Conservation (phyloP, 768 basidiomycete species). For the Rhodotorula babjevae region DNA sequence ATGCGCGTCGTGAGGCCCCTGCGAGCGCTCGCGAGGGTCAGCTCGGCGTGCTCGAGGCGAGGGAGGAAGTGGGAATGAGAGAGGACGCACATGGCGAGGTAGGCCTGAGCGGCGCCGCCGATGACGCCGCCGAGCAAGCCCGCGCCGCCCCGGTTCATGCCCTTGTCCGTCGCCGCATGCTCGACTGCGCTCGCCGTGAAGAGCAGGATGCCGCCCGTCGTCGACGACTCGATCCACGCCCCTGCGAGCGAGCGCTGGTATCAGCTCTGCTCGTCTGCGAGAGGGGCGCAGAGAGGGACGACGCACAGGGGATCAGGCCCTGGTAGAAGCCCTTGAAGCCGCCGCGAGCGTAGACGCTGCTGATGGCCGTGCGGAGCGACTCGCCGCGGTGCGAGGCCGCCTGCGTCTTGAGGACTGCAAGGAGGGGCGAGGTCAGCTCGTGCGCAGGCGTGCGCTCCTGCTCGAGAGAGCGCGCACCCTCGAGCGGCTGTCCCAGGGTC, state of each 20-base stretch:
- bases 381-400: conserved; percentile 96
- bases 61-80: not conserved
- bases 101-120: conserved; percentile 93
- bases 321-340: conserved; percentile 87
- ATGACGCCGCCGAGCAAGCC: conserved; percentile 94
- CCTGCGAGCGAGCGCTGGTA: conserved; percentile 1
- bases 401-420: conserved; percentile 86
- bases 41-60: too few relatives aligned
- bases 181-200: conserved; percentile 85
- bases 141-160: conserved; percentile 69
- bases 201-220: conserved; percentile 89
- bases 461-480: too few relatives aligned
- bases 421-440: not conserved
- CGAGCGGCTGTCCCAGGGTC: conserved; percentile 30
- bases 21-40: not conserved
- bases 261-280: not conserved
- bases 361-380: conserved; percentile 75
- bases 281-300: not conserved
- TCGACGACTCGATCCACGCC: conserved; percentile 98
- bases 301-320: conserved; percentile 78
- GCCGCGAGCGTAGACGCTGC: conserved; percentile 81
- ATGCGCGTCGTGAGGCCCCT: conserved; percentile 83
- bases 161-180: conserved; percentile 63
- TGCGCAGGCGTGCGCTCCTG: too few relatives aligned
- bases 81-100: conserved; percentile 84